These are phyloP conservation scores for Sistotremastrum suecicum DNA, from an alignment of 768 basidiomycete species.

Conservation along the genomic window DNA sequence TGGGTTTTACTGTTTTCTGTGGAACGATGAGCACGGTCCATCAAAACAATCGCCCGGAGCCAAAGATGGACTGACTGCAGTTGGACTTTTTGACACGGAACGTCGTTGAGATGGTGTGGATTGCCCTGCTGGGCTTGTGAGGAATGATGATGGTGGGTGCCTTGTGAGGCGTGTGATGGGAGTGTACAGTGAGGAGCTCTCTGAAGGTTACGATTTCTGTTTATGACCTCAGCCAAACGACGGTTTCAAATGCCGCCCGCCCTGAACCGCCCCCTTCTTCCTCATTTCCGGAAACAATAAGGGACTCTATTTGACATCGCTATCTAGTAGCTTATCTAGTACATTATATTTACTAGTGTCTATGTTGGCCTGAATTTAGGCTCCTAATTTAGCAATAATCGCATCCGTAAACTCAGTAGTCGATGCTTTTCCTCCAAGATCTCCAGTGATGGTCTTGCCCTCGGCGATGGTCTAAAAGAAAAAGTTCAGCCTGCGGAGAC, in stretches of 20 bases:
- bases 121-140: constrained; percentile 89
- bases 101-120: constrained; percentile 32
- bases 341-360: not conserved
- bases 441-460: constrained; percentile 89
- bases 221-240: no score
- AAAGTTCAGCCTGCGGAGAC: constrained; percentile 3
- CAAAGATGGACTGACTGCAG: constrained; percentile 11
- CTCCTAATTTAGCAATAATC: constrained; percentile 58
- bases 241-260: no score
- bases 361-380: not conserved
- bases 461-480: constrained; percentile 80
- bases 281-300: no score
- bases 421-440: constrained; percentile 84
- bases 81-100: constrained; percentile 10
- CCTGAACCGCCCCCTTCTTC: no score
- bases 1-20: constrained; percentile 37
- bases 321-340: not conserved
- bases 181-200: constrained; percentile 9
- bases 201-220: no score
- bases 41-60: constrained; percentile 3
- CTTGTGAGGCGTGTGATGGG: constrained; percentile 37
- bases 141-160: constrained; percentile 43
- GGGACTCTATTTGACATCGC: no score
- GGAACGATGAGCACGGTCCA: constrained; percentile 10
- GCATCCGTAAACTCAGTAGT: constrained; percentile 83